Base-by-base conservation (phyloP, 1,284 basidiomycete species). In the Jaminaea rosea region DNA sequence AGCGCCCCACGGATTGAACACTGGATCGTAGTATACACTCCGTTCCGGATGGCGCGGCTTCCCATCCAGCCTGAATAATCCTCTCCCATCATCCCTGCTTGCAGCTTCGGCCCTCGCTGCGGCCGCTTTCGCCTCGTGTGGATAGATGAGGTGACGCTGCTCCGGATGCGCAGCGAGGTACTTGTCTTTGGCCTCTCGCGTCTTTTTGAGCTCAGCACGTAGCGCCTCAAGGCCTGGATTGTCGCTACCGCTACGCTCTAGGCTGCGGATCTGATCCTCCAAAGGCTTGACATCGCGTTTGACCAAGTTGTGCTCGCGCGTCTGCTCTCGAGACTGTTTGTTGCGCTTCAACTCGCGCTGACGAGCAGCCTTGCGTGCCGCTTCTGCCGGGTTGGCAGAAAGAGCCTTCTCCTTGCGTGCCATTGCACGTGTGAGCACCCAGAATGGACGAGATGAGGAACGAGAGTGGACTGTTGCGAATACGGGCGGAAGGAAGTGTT, bases 1-100 rank as follows among this genome's bases (percentile, higher is more conserved):
- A n/a, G 90, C 88, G 24, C 92, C 92, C 71, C 81, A 92, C 6
- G 90, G 89, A 72, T 97, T 97, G 81, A 93, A 85, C 47, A 89
- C 81, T 29, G 87, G 81, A 65, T 97, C 88, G 75, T 90, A 96
- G 75, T 96, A 96, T 37, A 91, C 79, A 75, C 88, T 92, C 62
- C 88, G 59, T 41, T 67, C 61, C 0, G 56, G 59, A 44, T 63
- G 23, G 13, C 39, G 39, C 13, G 39, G 39, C 19, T 23, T 15
- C 11, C 39, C 39, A 52, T 15, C 45, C 45, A 8, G 47, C 52
- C 24, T 23, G 7, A 9, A 42, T 34, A 46, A 37, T 44, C 29
- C 55, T 34, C 41, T 58, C 21, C 49, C 80, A 15, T 88, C 21
- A 87, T 69, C 85, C 82, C 71, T 86, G 85, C 65, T 86, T 82